These are phyloP conservation scores for Rosa chinensis DNA, from an alignment of 306 rosid species.

Conservation along the genomic window DNA sequence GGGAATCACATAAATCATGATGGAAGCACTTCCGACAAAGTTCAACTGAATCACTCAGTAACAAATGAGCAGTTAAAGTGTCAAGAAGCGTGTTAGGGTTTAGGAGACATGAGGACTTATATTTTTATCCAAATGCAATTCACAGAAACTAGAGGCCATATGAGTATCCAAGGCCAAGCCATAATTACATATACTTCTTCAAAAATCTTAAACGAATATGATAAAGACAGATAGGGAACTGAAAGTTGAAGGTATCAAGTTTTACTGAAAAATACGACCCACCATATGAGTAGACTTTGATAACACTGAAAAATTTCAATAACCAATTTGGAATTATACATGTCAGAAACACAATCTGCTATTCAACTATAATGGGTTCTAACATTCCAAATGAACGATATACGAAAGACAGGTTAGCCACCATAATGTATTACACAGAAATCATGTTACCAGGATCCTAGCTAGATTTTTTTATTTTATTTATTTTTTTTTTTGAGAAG, in stretches of 20 bases:
- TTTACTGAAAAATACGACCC: neutral
- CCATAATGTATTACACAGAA: neutral
- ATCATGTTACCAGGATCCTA: neutral
- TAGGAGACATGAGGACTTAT: neutral
- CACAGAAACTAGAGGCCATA: neutral
- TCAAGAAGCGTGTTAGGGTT: neutral
- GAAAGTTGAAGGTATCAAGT: neutral
- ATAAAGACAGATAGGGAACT: neutral
- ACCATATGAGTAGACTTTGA: neutral
- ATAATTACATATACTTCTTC: neutral
- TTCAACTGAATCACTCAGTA: neutral
- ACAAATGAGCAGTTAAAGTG: neutral
- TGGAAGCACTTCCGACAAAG: neutral
- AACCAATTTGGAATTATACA: neutral
- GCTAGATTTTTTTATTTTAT: no score
- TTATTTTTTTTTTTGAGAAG: no score
- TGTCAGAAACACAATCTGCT: neutral
- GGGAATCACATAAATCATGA: conserved; percentile 16
- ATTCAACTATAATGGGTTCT: neutral
- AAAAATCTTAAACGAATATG: neutral
- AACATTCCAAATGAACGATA: neutral
- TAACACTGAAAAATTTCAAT: neutral
- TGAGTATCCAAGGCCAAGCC: neutral
- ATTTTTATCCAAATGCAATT: neutral
- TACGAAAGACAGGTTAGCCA: neutral